Conservation (phyloP, 2,329 filamentous ascomycete genomes). For the Cercospora zeae-maydis region DNA sequence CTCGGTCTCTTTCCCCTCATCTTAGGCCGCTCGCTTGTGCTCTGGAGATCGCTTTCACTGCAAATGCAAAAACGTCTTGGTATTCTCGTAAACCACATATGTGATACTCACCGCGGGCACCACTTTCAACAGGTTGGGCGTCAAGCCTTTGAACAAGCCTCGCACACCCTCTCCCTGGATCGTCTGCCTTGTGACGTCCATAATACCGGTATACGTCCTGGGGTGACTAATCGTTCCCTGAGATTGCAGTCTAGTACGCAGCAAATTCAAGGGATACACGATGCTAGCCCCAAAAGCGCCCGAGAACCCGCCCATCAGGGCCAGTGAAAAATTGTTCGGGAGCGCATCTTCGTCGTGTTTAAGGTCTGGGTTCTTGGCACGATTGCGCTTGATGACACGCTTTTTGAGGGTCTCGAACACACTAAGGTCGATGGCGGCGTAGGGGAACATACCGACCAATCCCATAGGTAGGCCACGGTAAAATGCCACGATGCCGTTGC, state of each 20-base stretch:
- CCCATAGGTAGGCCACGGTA: conserved; percentile 95
- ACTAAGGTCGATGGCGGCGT: conserved; percentile 92
- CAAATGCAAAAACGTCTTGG: conserved; percentile 63
- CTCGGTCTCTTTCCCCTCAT: background rate
- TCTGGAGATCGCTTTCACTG: background rate
- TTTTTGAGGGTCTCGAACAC: conserved; percentile 92
- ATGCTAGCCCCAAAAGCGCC: conserved; percentile 89
- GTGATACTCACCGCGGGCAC: conserved; percentile 90
- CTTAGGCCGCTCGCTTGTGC: background rate
- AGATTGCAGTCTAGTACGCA: conserved; percentile 80
- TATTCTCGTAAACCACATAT: conserved; percentile 89
- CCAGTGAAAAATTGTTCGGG: conserved; percentile 78
- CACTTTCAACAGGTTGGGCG: conserved; percentile 93
- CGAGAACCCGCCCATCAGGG: conserved; percentile 83
- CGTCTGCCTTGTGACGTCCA: conserved; percentile 83
- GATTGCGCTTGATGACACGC: conserved; percentile 63
- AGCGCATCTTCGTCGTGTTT: conserved; percentile 77
- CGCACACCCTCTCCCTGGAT: conserved; percentile 75
- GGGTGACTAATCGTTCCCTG: conserved; percentile 92
- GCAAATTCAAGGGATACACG: conserved; percentile 91
- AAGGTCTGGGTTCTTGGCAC: conserved; percentile 48
- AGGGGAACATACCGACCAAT: conserved; percentile 93
- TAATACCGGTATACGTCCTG: conserved; percentile 75
- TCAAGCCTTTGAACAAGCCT: conserved; percentile 90
- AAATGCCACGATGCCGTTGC: conserved; percentile 69